Conservation (phyloP, 2,329 filamentous ascomycete species). For the Cadophora luteo-olivacea region DNA sequence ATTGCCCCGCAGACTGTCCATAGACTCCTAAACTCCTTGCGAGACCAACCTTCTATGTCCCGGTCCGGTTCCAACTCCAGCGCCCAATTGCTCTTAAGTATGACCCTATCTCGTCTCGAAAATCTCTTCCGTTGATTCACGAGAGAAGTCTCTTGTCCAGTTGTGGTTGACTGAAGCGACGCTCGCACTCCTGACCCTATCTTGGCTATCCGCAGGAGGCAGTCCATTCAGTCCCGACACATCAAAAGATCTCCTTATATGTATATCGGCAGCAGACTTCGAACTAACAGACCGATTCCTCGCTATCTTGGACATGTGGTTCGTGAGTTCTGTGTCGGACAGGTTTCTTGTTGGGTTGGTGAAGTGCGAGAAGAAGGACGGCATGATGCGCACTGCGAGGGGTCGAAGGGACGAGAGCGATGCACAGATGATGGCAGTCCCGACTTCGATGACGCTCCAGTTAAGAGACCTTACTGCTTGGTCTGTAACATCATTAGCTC, state of each 20-base stretch:
- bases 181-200: neutral
- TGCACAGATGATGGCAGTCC: slow-evolving; percentile 50
- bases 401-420: slow-evolving; percentile 51
- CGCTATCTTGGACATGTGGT: slow-evolving; percentile 5
- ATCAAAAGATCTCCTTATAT: slow-evolving; percentile 6
- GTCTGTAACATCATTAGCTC: too few relatives aligned
- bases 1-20: neutral
- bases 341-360: slow-evolving; percentile 14
- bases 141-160: slow-evolving; percentile 1
- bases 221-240: neutral
- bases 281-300: neutral
- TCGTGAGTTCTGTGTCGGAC: neutral
- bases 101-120: neutral
- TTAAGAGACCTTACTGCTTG: slow-evolving; percentile 42
- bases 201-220: neutral
- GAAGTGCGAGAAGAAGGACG: slow-evolving; percentile 18
- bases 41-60: neutral
- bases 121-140: neutral
- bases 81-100: too few relatives aligned
- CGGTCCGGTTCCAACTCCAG: neutral
- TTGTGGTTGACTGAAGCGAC: neutral
- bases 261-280: neutral
- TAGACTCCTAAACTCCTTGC: neutral
- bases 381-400: slow-evolving; percentile 36
- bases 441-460: slow-evolving; percentile 45